A percentile compares a stretch with the other conserved stretches of the same genome.
phyloP scores from a whole-genome alignment of 2,329 filamentous ascomycete genomes.

The Colletotrichum limetticola region DNA sequence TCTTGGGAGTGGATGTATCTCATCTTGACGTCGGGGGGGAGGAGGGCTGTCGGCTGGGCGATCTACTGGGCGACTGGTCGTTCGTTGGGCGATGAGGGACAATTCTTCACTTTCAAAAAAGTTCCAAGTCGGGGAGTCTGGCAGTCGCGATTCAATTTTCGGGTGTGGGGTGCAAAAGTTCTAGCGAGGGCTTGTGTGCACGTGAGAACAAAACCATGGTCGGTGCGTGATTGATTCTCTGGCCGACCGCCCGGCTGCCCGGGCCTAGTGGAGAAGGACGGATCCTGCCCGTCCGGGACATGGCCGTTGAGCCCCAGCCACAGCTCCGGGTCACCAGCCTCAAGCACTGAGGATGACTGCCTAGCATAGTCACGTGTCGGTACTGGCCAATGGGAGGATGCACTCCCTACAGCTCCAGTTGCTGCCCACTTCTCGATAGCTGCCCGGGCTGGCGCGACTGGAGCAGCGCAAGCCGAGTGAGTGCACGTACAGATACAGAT shows the following conservation, averaged over 20 bases:
- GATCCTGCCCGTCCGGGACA: too few relatives aligned
- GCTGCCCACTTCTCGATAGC: conserved; percentile 21
- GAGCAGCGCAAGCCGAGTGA: conserved; percentile 6
- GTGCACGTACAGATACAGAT: conserved; percentile 10
- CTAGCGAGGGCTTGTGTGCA: conserved; percentile 52
- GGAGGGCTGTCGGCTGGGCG: conserved; percentile 42
- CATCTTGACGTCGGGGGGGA: conserved; percentile 81
- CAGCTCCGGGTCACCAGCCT: neutral
- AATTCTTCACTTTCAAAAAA: neutral
- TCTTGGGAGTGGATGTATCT: conserved; percentile 99
- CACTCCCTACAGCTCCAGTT: conserved; percentile 16
- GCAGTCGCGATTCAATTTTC: conserved; percentile 10
- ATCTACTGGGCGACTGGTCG: conserved; percentile 32
- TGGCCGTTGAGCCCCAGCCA: neutral
- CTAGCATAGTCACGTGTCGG: conserved; percentile 15
- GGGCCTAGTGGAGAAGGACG: neutral
- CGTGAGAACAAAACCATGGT: conserved; percentile 43
- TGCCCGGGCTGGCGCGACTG: conserved; percentile 11
- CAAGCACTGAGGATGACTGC: neutral
- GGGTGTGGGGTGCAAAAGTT: conserved; percentile 58
- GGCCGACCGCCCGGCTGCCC: neutral
- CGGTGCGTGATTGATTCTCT: neutral
- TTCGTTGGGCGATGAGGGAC: conserved; percentile 43
- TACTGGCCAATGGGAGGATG: neutral
- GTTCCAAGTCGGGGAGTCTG: conserved; percentile 35